phyloP scores from a whole-genome alignment of 108 stramenopile genomes.

The Ochromonas danica region DNA sequence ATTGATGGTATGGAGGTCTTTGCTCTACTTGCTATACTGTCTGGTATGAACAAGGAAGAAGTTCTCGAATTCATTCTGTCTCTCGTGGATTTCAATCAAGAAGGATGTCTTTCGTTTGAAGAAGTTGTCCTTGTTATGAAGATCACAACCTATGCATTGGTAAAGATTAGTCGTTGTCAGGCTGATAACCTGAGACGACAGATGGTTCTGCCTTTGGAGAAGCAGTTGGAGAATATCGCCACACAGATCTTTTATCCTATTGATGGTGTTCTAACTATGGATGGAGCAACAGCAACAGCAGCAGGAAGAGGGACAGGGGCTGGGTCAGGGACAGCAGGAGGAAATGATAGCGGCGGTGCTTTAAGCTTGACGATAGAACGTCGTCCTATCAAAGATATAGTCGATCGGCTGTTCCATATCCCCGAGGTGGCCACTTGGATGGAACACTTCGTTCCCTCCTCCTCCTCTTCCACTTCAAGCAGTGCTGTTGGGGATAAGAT shows the following conservation, averaged over 20 bases:
- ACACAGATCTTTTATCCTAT: background rate
- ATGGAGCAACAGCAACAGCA: no score
- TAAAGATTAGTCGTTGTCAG: background rate
- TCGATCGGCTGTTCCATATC: no score
- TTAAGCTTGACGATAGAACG: no score
- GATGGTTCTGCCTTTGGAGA: background rate
- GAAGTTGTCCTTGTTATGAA: background rate
- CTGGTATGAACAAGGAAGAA: background rate
- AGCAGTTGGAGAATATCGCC: background rate
- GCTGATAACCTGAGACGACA: background rate
- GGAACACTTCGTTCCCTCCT: no score
- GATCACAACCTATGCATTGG: background rate
- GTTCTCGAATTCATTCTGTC: background rate
- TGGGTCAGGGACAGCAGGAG: no score
- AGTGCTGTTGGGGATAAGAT: no score
- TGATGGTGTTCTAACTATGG: no score
- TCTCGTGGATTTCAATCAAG: background rate
- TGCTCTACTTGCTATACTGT: background rate
- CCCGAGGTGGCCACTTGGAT: no score
- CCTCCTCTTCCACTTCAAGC: no score
- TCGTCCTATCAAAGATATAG: no score
- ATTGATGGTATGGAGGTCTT: background rate
- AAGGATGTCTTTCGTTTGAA: background rate
- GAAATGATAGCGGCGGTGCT: no score
- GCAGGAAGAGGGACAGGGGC: no score